phyloP scores from a whole-genome alignment of 441 rosid species.

The Croton setiger region DNA sequence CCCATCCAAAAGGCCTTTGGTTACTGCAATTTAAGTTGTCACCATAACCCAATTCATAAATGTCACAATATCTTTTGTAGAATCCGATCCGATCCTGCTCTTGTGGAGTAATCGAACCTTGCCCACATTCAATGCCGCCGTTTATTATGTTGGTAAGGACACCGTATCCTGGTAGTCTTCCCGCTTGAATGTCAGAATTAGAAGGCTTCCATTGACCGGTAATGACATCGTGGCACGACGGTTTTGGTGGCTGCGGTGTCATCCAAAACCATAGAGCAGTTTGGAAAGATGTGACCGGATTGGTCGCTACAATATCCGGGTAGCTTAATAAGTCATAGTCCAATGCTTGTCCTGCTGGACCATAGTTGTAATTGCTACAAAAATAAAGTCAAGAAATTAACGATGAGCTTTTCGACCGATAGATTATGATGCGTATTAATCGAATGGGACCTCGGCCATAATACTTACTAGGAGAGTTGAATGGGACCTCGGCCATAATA shows the following conservation, averaged over 20 bases:
- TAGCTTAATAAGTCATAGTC: not conserved
- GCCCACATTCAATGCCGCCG: not conserved
- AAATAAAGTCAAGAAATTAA: not conserved
- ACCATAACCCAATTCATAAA: not conserved
- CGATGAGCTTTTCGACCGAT: no score
- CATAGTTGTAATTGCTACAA: not conserved
- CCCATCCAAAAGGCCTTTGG: constrained; percentile 8
- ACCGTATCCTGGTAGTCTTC: not conserved
- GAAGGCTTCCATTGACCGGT: not conserved
- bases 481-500: constrained; percentile 3
- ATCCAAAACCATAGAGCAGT: not conserved
- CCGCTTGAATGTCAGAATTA: not conserved
- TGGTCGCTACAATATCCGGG: not conserved
- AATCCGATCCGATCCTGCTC: not conserved
- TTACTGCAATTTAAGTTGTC: not conserved
- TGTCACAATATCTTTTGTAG: not conserved
- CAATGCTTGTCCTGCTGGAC: not conserved
- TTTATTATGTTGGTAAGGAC: not conserved
- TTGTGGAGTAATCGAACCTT: not conserved
- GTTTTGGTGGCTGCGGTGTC: not conserved
- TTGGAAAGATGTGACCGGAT: not conserved
- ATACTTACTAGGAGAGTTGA: constrained; percentile 1
- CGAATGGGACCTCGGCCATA: no score
- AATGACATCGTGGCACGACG: not conserved
- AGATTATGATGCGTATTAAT: no score